Conservation (phyloP, 768 basidiomycete genomes). For the Tephrocybe sp. region DNA sequence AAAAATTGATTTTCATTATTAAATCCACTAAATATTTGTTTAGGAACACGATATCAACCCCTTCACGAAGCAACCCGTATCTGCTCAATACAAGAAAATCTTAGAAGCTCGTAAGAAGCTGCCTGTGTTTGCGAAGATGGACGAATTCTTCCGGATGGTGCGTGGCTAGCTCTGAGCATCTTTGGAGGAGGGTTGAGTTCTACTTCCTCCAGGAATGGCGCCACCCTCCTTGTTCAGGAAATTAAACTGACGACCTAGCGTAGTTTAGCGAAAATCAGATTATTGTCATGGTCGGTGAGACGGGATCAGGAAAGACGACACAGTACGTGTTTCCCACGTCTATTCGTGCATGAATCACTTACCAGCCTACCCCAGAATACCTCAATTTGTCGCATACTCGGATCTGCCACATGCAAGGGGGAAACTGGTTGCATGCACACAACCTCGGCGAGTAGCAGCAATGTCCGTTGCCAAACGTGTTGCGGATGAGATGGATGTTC, state of each 20-base stretch:
- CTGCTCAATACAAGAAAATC: conserved; percentile 82
- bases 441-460: conserved; percentile 93
- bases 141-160: conserved; percentile 87
- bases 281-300: conserved; percentile 90
- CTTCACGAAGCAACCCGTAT: conserved; percentile 80
- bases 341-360: conserved; percentile 4
- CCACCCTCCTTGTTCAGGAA: conserved; percentile 25
- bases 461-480: conserved; percentile 99
- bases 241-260: conserved; percentile 24
- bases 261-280: conserved; percentile 82
- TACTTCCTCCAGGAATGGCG: conserved; percentile 39
- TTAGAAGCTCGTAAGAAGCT: conserved; percentile 81
- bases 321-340: conserved; percentile 54
- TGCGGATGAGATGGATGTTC: conserved; percentile 98
- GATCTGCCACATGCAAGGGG: conserved; percentile 89
- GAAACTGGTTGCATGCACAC: conserved; percentile 94
- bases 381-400: conserved; percentile 93
- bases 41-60: conserved; percentile 84
- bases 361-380: conserved; percentile 58
- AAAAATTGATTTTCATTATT: neutral
- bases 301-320: conserved; percentile 94
- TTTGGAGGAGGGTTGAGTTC: conserved; percentile 41
- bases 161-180: conserved; percentile 31
- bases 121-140: conserved; percentile 91
- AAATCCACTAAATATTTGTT: neutral